Conservation (phyloP, 495 filamentous ascomycete species). For the Aspergillus sclerotioniger region DNA sequence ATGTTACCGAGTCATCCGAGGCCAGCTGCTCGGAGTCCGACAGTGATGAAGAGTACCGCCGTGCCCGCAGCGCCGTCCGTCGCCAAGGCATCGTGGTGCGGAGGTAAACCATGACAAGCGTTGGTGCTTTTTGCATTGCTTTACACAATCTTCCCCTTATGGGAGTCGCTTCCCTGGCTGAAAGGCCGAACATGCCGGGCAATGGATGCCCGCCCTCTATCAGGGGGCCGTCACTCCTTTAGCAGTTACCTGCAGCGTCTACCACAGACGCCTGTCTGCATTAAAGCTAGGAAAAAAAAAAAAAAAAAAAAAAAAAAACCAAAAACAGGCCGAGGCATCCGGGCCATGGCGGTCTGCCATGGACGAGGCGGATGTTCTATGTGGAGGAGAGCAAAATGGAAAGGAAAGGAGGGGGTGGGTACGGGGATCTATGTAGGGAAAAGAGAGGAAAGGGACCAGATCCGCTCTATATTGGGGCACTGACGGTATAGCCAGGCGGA, state of each 20-base stretch:
- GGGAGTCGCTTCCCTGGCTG: neutral
- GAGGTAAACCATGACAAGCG: slow-evolving; percentile 27
- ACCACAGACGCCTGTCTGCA: slow-evolving; percentile 12
- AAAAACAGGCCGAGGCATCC: slow-evolving; percentile 9
- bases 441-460: slow-evolving; percentile 5
- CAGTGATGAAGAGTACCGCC: slow-evolving; percentile 57
- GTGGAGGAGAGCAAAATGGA: slow-evolving; percentile 7
- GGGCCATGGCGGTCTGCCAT: slow-evolving; percentile 9
- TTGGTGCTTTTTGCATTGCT: neutral
- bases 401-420: neutral
- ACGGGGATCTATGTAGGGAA: neutral
- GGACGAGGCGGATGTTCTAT: slow-evolving; percentile 25
- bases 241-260: slow-evolving; percentile 10
- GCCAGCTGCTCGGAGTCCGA: slow-evolving; percentile 55
- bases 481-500: slow-evolving; percentile 8
- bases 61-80: slow-evolving; percentile 50
- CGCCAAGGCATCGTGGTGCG: slow-evolving; percentile 79
- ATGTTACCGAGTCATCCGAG: slow-evolving; percentile 58
- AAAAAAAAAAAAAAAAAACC: slow-evolving; percentile 28
- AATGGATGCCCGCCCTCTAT: slow-evolving; percentile 9
- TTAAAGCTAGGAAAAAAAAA: slow-evolving; percentile 7
- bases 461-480: slow-evolving; percentile 6
- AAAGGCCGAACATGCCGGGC: neutral
- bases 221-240: slow-evolving; percentile 20
- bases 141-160: neutral